These are phyloP conservation scores for Lavandula angustifolia DNA, from an alignment of 257 asterid species.

Conservation along the genomic window DNA sequence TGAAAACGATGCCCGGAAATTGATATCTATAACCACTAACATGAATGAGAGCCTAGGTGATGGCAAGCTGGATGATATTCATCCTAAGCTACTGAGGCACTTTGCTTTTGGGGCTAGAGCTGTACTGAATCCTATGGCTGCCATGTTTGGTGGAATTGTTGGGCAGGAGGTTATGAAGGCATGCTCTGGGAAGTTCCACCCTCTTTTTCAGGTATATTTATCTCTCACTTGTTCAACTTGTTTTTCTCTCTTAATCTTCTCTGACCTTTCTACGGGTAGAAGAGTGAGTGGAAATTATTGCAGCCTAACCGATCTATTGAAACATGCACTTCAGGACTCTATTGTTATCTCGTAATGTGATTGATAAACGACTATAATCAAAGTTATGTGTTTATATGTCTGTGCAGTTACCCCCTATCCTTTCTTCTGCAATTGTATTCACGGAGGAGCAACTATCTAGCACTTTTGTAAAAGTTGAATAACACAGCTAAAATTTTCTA, in stretches of 20 bases:
- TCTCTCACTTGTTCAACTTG: not conserved
- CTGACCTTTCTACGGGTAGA: no score
- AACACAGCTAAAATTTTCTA: not conserved
- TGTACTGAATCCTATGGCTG: slow-evolving; percentile 93
- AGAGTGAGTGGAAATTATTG: no score
- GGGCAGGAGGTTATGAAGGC: slow-evolving; percentile 98
- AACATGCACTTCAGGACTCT: not conserved
- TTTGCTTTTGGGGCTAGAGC: slow-evolving; percentile 93
- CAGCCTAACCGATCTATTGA: no score
- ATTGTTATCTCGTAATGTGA: not conserved
- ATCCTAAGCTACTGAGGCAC: slow-evolving; percentile 66
- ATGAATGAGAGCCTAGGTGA: slow-evolving; percentile 67
- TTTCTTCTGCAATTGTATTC: no score
- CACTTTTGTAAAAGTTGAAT: no score
- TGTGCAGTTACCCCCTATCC: not conserved
- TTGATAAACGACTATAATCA: not conserved
- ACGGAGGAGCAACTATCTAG: no score
- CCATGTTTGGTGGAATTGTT: slow-evolving; percentile 96
- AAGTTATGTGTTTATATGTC: slow-evolving; percentile 9
- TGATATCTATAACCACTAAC: slow-evolving; percentile 63
- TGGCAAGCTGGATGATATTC: slow-evolving; percentile 66
- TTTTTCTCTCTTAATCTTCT: not conserved
- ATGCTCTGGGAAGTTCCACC: slow-evolving; percentile 96
- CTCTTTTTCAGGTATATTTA: slow-evolving; percentile 75
- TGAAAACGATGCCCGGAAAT: slow-evolving; percentile 82